Evolutionary conservation across 306 rosid species (phyloP).

Genomic region (Cicer judaicum): DNA sequence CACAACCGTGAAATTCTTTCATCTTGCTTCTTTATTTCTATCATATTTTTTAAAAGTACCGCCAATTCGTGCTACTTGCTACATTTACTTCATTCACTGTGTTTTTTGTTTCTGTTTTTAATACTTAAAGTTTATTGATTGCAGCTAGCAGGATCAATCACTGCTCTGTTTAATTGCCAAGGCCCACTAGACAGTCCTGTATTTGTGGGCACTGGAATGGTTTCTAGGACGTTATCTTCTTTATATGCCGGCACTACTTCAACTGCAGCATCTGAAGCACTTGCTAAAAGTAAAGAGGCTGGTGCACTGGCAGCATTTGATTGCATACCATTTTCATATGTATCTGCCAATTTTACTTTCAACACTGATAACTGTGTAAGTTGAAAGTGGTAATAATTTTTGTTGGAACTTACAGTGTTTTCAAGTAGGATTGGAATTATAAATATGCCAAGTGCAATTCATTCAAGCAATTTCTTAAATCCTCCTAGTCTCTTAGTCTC

Average conservation of each 20-base stretch:
- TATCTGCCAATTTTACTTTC: constrained; percentile 95
- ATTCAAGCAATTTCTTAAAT: not conserved
- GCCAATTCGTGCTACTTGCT: constrained; percentile 16
- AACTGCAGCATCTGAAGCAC: constrained; percentile 77
- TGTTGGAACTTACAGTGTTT: constrained; percentile 1
- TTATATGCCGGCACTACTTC: constrained; percentile 60
- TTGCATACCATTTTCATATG: constrained; percentile 83
- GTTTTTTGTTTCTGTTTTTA: constrained; percentile 40
- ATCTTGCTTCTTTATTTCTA: constrained; percentile 16
- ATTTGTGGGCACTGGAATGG: constrained; percentile 96
- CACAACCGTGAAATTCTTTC: not conserved
- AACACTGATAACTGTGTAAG: constrained; percentile 92
- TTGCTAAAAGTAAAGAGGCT: constrained; percentile 79
- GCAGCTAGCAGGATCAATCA: constrained; percentile 95
- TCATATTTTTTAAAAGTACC: constrained; percentile 26
- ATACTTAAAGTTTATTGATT: constrained; percentile 43
- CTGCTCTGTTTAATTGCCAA: constrained; percentile 96
- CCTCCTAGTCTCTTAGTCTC: constrained; percentile 4
- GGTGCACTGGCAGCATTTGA: constrained; percentile 96
- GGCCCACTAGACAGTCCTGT: constrained; percentile 89
- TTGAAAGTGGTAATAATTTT: constrained; percentile 37
- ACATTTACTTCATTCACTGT: constrained; percentile 21
- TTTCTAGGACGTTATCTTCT: constrained; percentile 76
- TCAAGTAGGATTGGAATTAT: not conserved
- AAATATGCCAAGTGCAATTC: not conserved